phyloP scores from a whole-genome alignment of 768 basidiomycete species.

The Suillus subaureus region DNA sequence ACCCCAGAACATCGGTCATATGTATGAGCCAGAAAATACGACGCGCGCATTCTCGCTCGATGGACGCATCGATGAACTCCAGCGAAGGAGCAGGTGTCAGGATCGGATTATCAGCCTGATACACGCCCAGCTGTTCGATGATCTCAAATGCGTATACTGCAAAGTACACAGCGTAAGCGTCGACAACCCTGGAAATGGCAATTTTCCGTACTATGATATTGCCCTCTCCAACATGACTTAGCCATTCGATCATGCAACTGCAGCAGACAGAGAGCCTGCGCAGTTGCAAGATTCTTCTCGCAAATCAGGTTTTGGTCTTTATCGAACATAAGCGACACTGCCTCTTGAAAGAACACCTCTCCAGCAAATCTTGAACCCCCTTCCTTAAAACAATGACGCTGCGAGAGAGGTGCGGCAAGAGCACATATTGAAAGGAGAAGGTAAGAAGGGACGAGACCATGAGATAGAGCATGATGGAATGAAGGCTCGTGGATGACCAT shows the following conservation, averaged over 20 bases:
- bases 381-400: constrained; percentile 61
- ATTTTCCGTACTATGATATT: constrained; percentile 32
- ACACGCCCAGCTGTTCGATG: constrained; percentile 66
- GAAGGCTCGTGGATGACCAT: constrained; percentile 79
- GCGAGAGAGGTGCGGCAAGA: constrained; percentile 75
- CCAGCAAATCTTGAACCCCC: constrained; percentile 58
- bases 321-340: constrained; percentile 72
- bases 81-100: constrained; percentile 60
- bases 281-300: constrained; percentile 68
- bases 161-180: constrained; percentile 15
- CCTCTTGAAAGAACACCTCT: constrained; percentile 56
- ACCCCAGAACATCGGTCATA: constrained; percentile 53
- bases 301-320: constrained; percentile 58
- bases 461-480: constrained; percentile 66
- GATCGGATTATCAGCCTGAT: constrained; percentile 61
- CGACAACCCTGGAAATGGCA: neutral
- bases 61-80: constrained; percentile 59
- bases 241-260: constrained; percentile 64
- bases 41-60: constrained; percentile 79
- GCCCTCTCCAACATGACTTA: constrained; percentile 34
- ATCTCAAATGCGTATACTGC: constrained; percentile 68
- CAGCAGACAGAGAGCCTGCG: constrained; percentile 74
- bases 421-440: constrained; percentile 78
- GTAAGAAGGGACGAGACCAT: constrained; percentile 67
- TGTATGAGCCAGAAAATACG: constrained; percentile 82